Percentiles rank a stretch among this genome's conserved stretches.
These are phyloP conservation scores for Debaryomyces sp. DNA, from an alignment of 1,139 yeast genomes.

Conservation along the genomic window DNA sequence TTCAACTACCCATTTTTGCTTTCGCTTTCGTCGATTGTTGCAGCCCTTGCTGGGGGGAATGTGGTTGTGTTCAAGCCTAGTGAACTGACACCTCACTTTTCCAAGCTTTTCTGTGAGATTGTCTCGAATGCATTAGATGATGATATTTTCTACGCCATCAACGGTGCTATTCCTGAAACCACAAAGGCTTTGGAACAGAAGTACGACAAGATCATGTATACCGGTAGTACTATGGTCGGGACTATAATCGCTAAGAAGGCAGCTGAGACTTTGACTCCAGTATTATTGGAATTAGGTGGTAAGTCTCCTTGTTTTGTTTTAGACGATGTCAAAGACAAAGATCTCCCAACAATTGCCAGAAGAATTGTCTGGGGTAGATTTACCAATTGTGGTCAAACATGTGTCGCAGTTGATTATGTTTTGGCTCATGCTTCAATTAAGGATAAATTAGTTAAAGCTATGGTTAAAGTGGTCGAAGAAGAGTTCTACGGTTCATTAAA, in stretches of 20 bases:
- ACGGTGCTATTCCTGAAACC: constrained; percentile 77
- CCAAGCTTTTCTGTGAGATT: constrained; percentile 58
- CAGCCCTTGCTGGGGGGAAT: constrained; percentile 90
- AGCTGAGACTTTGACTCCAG: constrained; percentile 82
- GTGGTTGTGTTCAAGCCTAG: constrained; percentile 79
- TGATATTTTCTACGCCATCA: constrained; percentile 60
- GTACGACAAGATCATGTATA: constrained; percentile 83
- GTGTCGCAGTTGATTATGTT: constrained; percentile 86
- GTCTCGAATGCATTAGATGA: constrained; percentile 57
- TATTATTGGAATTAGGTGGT: constrained; percentile 87
- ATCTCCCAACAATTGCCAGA: constrained; percentile 57
- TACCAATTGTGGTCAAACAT: constrained; percentile 86
- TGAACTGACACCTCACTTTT: constrained; percentile 70
- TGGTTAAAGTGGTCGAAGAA: constrained; percentile 44
- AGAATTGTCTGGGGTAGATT: constrained; percentile 81
- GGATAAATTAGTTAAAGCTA: constrained; percentile 50
- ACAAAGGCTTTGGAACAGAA: constrained; percentile 64
- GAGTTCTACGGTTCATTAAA: constrained; percentile 49
- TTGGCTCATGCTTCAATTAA: constrained; percentile 62
- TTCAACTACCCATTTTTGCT: constrained; percentile 84
- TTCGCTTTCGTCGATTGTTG: constrained; percentile 66
- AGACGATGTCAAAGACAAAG: constrained; percentile 44
- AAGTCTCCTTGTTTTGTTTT: constrained; percentile 82
- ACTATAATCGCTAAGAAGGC: constrained; percentile 78
- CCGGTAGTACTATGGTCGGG: constrained; percentile 82